phyloP scores from a whole-genome alignment of 2,329 filamentous ascomycete species.

The Pyrenochaeta sp. region DNA sequence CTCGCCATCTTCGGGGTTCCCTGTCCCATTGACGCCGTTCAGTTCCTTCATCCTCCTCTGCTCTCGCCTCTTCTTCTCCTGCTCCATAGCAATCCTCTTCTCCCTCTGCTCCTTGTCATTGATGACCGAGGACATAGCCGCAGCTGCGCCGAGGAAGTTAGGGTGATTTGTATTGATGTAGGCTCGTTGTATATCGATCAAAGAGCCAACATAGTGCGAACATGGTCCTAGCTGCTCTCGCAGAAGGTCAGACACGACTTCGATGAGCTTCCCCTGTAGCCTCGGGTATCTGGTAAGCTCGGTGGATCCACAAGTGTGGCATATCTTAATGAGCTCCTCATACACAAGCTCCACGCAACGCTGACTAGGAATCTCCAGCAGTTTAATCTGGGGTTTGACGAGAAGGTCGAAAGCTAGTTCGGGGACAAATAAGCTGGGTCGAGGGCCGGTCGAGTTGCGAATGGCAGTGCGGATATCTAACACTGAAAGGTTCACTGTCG shows the following conservation, averaged over 20 bases:
- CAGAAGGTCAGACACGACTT: conserved; percentile 95
- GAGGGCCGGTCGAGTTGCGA: conserved; percentile 94
- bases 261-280: conserved; percentile 94
- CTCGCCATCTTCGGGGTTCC: conserved; percentile 72
- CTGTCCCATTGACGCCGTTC: conserved; percentile 64
- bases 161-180: conserved; percentile 99
- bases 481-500: conserved; percentile 92
- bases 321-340: conserved; percentile 99
- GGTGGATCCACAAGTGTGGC: conserved; percentile 95
- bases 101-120: conserved; percentile 94
- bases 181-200: conserved; percentile 95
- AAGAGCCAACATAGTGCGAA: conserved; percentile 90
- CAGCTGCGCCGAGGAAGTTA: conserved; percentile 95
- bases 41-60: conserved; percentile 83
- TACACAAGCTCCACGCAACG: conserved; percentile 98
- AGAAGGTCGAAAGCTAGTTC: conserved; percentile 97
- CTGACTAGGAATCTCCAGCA: conserved; percentile 92
- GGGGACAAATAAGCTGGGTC: conserved; percentile 94
- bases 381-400: conserved; percentile 98
- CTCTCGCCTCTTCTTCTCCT: conserved; percentile 87
- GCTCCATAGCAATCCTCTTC: conserved; percentile 78
- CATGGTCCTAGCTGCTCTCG: conserved; percentile 90
- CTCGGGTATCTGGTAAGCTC: conserved; percentile 92
- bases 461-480: conserved; percentile 97
- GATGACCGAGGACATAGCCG: conserved; percentile 97